Evolutionary conservation across 2,329 filamentous ascomycete species (phyloP), one percentile per base, ranked within the genome.

Genomic region (Talaromyces albobiverticillius): DNA sequence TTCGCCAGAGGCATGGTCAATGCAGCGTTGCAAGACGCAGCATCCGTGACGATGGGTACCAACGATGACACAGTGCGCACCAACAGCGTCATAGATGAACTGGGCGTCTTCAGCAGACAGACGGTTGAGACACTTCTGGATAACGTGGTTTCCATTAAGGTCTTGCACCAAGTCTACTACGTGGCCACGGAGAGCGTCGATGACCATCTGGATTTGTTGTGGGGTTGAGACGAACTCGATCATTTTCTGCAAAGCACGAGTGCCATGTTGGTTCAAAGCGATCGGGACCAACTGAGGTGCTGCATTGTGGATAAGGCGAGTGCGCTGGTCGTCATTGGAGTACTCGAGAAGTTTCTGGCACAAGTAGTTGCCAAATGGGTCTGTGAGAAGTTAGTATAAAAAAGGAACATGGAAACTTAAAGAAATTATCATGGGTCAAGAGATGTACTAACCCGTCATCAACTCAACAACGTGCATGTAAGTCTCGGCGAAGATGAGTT

Each of bases 311-410:
- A 99, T 95, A 59, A 99, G 83, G 41, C 86, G 84, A 51, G 93
- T 97, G 61, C 94, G 90, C 78, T 99, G 93, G 50, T 96, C 90
- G 67, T 97, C 89, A 69, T 90, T 95, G 76, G 90, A 93, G 72
- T 87, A 95, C 76, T 99, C 94, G 29, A 99, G 83, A 59, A 99
- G 80, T 82, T 97, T 99, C 79, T 99, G 94, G 79, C 93, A 97
- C 62, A 99, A 85, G 74, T 99, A 99, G 79, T 99, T 99, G 71
- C 94, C 94, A 72, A 99, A 99, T 9, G 94, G 93, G 74, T 99
- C 93, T 79, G 55, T 45, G 20, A 31, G 23, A 52, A 18, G 55
- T 71, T 56, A 71, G 67, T 50, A 58, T 46, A 8, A 9, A 20
- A 22, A 22, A 18, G 1, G 8, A 23, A 41, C 5, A 22, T 32